Conservation (phyloP, 495 filamentous ascomycete species). For the Daldinia grandis region DNA sequence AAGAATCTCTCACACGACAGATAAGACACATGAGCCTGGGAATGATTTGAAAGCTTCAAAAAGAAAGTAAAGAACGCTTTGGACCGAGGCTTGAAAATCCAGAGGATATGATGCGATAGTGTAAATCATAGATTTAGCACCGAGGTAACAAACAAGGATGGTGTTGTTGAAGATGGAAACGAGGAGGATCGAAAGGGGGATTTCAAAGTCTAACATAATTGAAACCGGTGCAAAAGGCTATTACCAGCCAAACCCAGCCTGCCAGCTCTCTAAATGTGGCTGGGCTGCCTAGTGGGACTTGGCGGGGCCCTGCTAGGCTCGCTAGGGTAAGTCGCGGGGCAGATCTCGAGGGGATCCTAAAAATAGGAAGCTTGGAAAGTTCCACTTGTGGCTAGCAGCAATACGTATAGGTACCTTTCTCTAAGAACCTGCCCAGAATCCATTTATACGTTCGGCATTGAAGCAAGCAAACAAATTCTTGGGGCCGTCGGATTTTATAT, state of each 20-base stretch:
- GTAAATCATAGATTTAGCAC: background rate
- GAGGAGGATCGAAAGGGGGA: slow-evolving; percentile 26
- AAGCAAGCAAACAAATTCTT: slow-evolving; percentile 15
- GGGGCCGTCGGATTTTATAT: slow-evolving; percentile 6
- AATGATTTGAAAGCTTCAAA: background rate
- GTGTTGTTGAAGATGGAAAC: slow-evolving; percentile 13
- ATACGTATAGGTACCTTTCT: slow-evolving; percentile 14
- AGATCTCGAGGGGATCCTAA: slow-evolving; percentile 24
- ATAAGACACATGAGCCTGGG: background rate
- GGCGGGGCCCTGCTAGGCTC: slow-evolving; percentile 17
- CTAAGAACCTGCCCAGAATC: background rate
- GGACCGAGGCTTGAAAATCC: background rate
- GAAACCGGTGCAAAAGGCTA: slow-evolving; percentile 9
- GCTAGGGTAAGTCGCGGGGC: slow-evolving; percentile 25
- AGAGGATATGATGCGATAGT: background rate
- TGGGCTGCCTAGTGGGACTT: slow-evolving; percentile 18
- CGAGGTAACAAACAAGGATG: background rate
- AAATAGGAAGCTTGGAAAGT: slow-evolving; percentile 32
- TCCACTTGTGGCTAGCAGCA: slow-evolving; percentile 20
- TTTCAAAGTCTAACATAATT: slow-evolving; percentile 6
- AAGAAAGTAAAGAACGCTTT: background rate
- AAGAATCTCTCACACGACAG: background rate
- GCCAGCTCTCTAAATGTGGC: slow-evolving; percentile 21
- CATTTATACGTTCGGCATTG: background rate
- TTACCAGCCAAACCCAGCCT: background rate